These are phyloP conservation scores for Prosopis cineraria DNA, from an alignment of 306 rosid genomes.

Conservation along the genomic window DNA sequence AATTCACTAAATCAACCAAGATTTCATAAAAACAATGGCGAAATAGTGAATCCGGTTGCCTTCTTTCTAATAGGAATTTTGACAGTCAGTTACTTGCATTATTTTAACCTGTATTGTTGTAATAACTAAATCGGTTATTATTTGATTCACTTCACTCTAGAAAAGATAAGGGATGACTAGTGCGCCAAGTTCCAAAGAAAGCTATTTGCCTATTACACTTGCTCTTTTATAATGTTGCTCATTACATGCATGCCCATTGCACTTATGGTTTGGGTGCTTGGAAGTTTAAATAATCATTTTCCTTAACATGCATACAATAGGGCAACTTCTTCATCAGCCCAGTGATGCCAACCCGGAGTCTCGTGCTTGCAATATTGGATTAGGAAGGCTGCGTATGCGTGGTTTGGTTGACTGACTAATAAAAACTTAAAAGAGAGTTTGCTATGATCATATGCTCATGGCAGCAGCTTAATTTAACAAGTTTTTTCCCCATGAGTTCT, in stretches of 20 bases:
- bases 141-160: not conserved
- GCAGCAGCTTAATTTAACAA: not conserved
- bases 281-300: not conserved
- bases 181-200: not conserved
- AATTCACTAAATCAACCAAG: too few relatives aligned
- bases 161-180: not conserved
- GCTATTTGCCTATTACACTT: too few relatives aligned
- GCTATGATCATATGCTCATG: not conserved
- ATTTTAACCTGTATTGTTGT: too few relatives aligned
- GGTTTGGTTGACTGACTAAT: slow-evolving; percentile 56
- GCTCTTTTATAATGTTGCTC: too few relatives aligned
- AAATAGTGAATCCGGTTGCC: not conserved
- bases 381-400: slow-evolving; percentile 38
- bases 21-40: too few relatives aligned
- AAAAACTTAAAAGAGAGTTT: slow-evolving; percentile 13
- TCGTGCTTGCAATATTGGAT: slow-evolving; percentile 34
- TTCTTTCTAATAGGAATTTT: not conserved
- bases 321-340: not conserved
- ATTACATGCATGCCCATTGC: not conserved
- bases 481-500: not conserved
- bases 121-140: too few relatives aligned
- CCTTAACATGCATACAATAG: not conserved
- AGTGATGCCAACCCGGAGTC: not conserved
- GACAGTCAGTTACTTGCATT: too few relatives aligned
- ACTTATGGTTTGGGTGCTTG: not conserved